A percentile compares a stretch with the other conserved stretches of the same genome.
Evolutionary conservation across 2,329 filamentous ascomycete genomes (phyloP).

Genomic region (Ceratocystis eucalypticola): DNA sequence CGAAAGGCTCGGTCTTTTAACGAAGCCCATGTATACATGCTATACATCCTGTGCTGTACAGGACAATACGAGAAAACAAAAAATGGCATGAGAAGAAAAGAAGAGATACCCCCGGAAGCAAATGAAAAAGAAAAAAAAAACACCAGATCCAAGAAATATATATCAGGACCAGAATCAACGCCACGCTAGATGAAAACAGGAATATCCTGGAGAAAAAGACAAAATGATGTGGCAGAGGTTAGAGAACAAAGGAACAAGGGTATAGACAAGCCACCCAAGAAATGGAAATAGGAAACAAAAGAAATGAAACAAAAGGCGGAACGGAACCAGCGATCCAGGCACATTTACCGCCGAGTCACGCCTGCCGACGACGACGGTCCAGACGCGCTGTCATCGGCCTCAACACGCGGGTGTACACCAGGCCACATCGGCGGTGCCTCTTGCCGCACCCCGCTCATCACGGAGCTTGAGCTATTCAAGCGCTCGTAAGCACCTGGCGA

Average conservation of each 20-base stretch:
- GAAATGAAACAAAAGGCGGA: background rate
- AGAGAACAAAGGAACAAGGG: too few relatives aligned
- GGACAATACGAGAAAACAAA: background rate
- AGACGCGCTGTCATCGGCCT: background rate
- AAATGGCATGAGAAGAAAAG: background rate
- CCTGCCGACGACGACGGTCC: background rate
- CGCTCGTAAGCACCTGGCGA: background rate
- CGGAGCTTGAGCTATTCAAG: background rate
- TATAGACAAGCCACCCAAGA: background rate
- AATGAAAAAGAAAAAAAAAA: background rate
- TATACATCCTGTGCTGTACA: background rate
- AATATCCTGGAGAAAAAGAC: background rate
- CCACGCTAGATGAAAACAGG: too few relatives aligned
- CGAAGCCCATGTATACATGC: background rate
- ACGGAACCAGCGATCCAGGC: background rate
- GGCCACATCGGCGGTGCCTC: constrained; percentile 17
- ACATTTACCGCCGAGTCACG: background rate
- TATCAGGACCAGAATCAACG: too few relatives aligned
- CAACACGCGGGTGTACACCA: constrained; percentile 3
- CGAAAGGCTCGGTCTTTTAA: background rate
- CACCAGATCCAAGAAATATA: background rate
- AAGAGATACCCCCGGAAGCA: background rate
- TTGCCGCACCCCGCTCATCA: background rate
- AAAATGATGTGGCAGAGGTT: background rate
- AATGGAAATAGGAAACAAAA: background rate